Evolutionary conservation across 257 asterid genomes (phyloP), one percentile per base, ranked within the genome.

Genomic region (Solanum peruvianum): DNA sequence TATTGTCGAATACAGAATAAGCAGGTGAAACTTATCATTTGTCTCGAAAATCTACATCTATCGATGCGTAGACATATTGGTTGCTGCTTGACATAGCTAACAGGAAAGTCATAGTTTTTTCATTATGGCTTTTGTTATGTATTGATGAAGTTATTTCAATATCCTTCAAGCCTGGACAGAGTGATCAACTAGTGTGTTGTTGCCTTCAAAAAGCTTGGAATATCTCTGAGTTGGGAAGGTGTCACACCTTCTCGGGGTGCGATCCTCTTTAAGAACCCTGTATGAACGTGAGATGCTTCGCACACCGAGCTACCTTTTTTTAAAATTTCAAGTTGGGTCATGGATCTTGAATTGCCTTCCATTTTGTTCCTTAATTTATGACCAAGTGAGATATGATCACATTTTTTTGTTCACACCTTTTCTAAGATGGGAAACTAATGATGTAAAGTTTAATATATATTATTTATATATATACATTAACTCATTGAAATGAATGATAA

Each of bases 71-170:
- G 44, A 70, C 70, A 72, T 31, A 86, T 83, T 47, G 82, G 25
- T 62, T 33, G 29, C 45, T 69, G 3, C 47, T 6, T 69, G 76
- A 52, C 66, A 45, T 72, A 56, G 84, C 76, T 88, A 39, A 76
- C 87, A 83, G 69, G 87, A 87, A 84, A 90, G 94, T 88, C 94
- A 86, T 85, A 88, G 88, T 83, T 90, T 90, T 29, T 90, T 91
- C 39, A 67, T 67, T 88, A 91, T 91, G 93, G 88, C 93, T 91
- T 89, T 45, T 78, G 84, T 78, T 45, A 25, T 45, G 64, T 45
- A 73, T 73, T 73, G 12, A 1, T 78, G 25, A 77, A 77, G 14
- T 78, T 78, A 78, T 25, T 15, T 27, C 42, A 45, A 18, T 49
- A 31, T 47, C 67, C 67, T 80, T 80, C 29, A 47, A 2, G 67